Percentiles rank a stretch among this genome's conserved stretches.
Conservation (phyloP, 352 stramenopile genomes). For the Globisporangium yorkense region DNA sequence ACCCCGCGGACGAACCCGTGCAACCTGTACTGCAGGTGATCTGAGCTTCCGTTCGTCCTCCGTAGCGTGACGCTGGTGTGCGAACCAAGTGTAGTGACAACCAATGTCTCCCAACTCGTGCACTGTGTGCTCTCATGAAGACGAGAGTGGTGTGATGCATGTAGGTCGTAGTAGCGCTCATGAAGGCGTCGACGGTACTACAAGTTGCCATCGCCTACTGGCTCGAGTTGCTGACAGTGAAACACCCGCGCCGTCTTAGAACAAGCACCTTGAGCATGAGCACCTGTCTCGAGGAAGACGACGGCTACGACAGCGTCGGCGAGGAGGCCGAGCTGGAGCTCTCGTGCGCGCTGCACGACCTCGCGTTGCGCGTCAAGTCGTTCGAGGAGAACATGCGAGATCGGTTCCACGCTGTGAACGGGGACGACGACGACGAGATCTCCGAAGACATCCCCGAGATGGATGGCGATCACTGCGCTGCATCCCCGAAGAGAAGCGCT, state of each 20-base stretch:
- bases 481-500: conserved; percentile 21
- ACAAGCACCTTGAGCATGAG: conserved; percentile 1
- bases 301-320: conserved; percentile 55
- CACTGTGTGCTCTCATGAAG: too few species aligned
- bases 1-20: conserved; percentile 3
- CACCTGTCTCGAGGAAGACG: conserved; percentile 20
- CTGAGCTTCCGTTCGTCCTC: background rate
- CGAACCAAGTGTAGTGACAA: background rate
- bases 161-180: background rate
- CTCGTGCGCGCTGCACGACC: conserved; percentile 66
- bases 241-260: too few species aligned
- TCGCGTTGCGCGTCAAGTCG: conserved; percentile 52
- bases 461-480: conserved; percentile 20
- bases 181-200: too few species aligned
- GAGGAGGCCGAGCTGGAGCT: conserved; percentile 74
- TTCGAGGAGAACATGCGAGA: conserved; percentile 73
- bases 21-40: conserved; percentile 4
- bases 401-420: conserved; percentile 25
- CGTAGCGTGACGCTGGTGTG: background rate
- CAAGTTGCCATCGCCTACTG: too few species aligned
- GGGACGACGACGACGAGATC: conserved; percentile 48
- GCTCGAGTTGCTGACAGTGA: too few species aligned
- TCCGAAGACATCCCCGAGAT: conserved; percentile 56
- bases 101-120: background rate
- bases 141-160: background rate